phyloP scores from a whole-genome alignment of 2,329 filamentous ascomycete species.

The Exserohilum rostratum region DNA sequence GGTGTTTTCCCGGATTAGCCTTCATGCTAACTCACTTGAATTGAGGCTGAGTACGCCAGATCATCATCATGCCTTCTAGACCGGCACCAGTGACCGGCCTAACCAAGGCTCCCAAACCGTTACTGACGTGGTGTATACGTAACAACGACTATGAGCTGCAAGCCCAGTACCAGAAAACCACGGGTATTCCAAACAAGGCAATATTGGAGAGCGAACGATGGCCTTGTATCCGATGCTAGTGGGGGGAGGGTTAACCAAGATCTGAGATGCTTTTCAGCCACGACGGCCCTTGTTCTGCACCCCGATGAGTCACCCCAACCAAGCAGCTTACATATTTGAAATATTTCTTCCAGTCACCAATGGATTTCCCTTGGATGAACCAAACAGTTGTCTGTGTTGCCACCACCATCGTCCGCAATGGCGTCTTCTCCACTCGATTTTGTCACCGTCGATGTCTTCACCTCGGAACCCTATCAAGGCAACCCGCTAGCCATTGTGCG shows the following conservation, averaged over 20 bases:
- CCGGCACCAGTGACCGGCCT: background rate
- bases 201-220: background rate
- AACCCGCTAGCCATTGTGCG: slow-evolving; percentile 64
- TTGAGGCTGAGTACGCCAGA: background rate
- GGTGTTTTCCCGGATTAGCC: background rate
- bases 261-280: background rate
- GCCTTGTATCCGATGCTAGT: background rate
- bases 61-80: slow-evolving; percentile 3
- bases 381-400: background rate
- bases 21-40: background rate
- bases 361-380: background rate
- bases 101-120: background rate
- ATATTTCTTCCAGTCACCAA: background rate
- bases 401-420: slow-evolving; percentile 15
- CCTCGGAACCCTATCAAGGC: slow-evolving; percentile 54
- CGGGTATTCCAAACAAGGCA: background rate
- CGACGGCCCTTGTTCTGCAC: background rate
- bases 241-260: background rate
- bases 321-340: background rate
- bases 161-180: background rate
- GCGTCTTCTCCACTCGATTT: slow-evolving; percentile 36
- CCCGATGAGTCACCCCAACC: slow-evolving; percentile 16
- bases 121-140: background rate
- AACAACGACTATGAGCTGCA: background rate
- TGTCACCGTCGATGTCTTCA: slow-evolving; percentile 57